These are phyloP conservation scores for Quambalaria eucalypti DNA, from an alignment of 1,284 basidiomycete genomes.

Conservation along the genomic window DNA sequence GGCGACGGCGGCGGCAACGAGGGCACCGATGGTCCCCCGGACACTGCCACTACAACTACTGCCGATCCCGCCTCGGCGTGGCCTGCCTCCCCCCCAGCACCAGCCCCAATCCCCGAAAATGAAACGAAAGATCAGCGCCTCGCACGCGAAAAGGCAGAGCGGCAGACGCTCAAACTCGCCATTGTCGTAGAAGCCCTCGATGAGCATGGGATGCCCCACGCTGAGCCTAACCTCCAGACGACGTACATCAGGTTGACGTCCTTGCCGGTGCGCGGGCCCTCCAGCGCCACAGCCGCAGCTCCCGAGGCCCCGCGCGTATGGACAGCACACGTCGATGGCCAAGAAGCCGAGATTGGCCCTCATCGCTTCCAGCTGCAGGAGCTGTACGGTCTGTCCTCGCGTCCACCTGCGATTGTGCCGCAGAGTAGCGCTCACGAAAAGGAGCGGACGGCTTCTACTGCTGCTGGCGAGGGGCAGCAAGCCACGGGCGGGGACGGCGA, in stretches of 20 bases:
- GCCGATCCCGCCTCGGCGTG: background rate
- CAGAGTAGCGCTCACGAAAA: too few species aligned
- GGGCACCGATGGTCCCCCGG: background rate
- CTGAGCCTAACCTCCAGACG: slow-evolving; percentile 36
- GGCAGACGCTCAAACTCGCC: slow-evolving; percentile 34
- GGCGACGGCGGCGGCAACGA: too few species aligned
- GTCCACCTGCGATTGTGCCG: slow-evolving; percentile 19
- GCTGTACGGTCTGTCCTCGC: slow-evolving; percentile 34
- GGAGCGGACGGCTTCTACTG: slow-evolving; percentile 9
- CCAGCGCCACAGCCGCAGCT: background rate
- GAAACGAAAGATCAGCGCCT: slow-evolving; percentile 29
- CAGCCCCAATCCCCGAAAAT: slow-evolving; percentile 9
- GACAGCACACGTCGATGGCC: slow-evolving; percentile 33
- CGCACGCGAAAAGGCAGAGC: slow-evolving; percentile 28
- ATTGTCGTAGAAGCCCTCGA: slow-evolving; percentile 43
- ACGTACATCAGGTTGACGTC: slow-evolving; percentile 32
- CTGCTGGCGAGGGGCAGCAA: slow-evolving; percentile 7
- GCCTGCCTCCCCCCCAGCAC: background rate
- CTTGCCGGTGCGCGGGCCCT: slow-evolving; percentile 11
- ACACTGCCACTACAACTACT: background rate
- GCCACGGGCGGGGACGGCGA: slow-evolving; percentile 2
- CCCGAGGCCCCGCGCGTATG: slow-evolving; percentile 10
- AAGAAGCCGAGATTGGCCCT: slow-evolving; percentile 41
- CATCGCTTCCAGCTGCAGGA: slow-evolving; percentile 42
- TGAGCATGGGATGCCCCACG: slow-evolving; percentile 27